A percentile compares a stretch with the other conserved stretches of the same genome.
These are phyloP conservation scores for Globisporangium nagaii DNA, from an alignment of 352 stramenopile species.

Conservation along the genomic window DNA sequence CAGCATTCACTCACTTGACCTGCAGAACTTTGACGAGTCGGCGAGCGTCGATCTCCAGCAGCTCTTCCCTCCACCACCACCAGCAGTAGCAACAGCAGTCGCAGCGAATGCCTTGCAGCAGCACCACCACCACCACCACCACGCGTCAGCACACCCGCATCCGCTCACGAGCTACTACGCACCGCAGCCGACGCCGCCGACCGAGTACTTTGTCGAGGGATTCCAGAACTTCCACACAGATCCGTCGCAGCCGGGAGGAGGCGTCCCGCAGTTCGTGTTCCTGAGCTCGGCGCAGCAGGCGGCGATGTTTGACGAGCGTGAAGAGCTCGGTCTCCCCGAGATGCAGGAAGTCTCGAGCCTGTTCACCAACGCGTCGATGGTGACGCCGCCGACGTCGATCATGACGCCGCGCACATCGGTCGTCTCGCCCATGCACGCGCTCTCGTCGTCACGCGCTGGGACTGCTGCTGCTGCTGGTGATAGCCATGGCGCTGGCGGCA, in stretches of 20 bases:
- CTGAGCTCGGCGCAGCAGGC: background rate
- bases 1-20: constrained; percentile 8
- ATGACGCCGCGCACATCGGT: constrained; percentile 9
- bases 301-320: constrained; percentile 10
- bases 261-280: constrained; percentile 3
- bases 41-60: constrained; percentile 15
- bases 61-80: constrained; percentile 7
- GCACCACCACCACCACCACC: constrained; percentile 3
- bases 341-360: constrained; percentile 11
- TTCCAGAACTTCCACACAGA: constrained; percentile 10
- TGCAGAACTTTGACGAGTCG: constrained; percentile 17
- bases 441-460: background rate
- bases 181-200: background rate
- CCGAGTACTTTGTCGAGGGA: constrained; percentile 14
- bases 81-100: background rate
- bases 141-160: background rate
- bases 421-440: constrained; percentile 9
- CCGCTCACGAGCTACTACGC: constrained; percentile 6
- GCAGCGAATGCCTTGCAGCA: background rate
- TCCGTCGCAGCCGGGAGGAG: background rate
- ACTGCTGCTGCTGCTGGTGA: background rate
- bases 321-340: constrained; percentile 6
- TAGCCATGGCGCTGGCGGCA: background rate
- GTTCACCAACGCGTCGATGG: constrained; percentile 9
- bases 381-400: constrained; percentile 13